Evolutionary conservation across 768 basidiomycete genomes (phyloP).

Genomic region (Mycena amicta): DNA sequence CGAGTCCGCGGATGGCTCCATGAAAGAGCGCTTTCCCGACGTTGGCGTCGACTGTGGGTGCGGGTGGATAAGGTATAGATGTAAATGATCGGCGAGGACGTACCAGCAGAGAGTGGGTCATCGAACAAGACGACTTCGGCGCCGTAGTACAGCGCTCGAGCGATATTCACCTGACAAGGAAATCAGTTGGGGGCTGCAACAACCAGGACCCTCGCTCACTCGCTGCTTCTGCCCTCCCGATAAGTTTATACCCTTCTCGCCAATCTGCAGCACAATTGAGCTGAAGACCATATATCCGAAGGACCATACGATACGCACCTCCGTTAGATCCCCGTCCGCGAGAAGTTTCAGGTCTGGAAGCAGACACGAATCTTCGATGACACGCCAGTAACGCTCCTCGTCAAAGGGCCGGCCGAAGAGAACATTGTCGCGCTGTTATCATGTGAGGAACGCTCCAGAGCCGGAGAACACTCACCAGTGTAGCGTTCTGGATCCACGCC

Average conservation of each 20-base stretch:
- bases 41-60: conserved; percentile 61
- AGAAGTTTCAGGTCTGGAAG: conserved; percentile 65
- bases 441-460: neutral
- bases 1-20: conserved; percentile 56
- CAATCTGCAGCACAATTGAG: too few species aligned
- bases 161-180: conserved; percentile 58
- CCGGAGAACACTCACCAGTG: conserved; percentile 43
- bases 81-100: conserved; percentile 8
- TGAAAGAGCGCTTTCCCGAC: conserved; percentile 71
- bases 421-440: conserved; percentile 60
- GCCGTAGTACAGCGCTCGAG: conserved; percentile 66
- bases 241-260: conserved; percentile 50
- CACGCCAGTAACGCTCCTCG: conserved; percentile 66
- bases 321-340: conserved; percentile 71
- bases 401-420: conserved; percentile 67
- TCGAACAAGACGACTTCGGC: conserved; percentile 66
- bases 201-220: too few species aligned
- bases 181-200: too few species aligned
- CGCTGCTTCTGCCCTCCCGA: conserved; percentile 70
- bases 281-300: neutral
- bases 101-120: conserved; percentile 66
- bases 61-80: neutral
- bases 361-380: conserved; percentile 59
- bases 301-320: conserved; percentile 40
- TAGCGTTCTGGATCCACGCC: conserved; percentile 77